Evolutionary conservation across 2,329 filamentous ascomycete species (phyloP), one percentile per base, ranked within the genome.

Genomic region (Aphanocladium album): DNA sequence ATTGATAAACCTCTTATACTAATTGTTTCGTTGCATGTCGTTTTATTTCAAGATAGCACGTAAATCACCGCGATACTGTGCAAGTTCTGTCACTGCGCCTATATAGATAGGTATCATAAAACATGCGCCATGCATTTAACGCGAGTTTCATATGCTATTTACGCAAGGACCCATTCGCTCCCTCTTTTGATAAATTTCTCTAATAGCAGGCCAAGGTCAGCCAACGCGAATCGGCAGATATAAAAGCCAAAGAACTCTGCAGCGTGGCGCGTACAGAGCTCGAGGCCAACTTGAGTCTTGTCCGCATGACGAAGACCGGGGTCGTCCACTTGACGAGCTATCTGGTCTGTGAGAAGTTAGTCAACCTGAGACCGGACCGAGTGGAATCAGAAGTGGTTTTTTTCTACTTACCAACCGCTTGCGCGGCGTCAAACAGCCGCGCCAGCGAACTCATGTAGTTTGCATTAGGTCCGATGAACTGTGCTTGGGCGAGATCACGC

Each of bases 171-270:
- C 93, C 93, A 99, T 80, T 99, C 93, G 68, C 89, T 96, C 25
- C 93, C 93, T 66, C 93, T 86, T 80, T 99, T 99, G 73, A 99
- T 88, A 70, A 95, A 98, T 73, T 98, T 99, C 74, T 99, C 95
- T 67, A 99, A 80, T 78, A 99, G 80, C 71, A 95, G 74, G 43
- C 87, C 83, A 63, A 99, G 77, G 73, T 99, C 95, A 4, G 87
- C 82, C 63, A 99, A 79, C n/a, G 93, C 92, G 72, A 99, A 99
- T 19, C 95, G 89, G 74, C 93, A 97, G 30, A 99, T 83, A 73
- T 95, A 98, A 74, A 99, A 97, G 17, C 89, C 93, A 73, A 99
- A 99, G 75, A 99, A 99, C 75, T 99, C 95, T 37, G 93, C 91
- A 8, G 93, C 95, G 73, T 97, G 93, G 45, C 93, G 86, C 39